These are phyloP conservation scores for Penicillium sp. DNA, from an alignment of 2,329 filamentous ascomycete species.

Conservation along the genomic window DNA sequence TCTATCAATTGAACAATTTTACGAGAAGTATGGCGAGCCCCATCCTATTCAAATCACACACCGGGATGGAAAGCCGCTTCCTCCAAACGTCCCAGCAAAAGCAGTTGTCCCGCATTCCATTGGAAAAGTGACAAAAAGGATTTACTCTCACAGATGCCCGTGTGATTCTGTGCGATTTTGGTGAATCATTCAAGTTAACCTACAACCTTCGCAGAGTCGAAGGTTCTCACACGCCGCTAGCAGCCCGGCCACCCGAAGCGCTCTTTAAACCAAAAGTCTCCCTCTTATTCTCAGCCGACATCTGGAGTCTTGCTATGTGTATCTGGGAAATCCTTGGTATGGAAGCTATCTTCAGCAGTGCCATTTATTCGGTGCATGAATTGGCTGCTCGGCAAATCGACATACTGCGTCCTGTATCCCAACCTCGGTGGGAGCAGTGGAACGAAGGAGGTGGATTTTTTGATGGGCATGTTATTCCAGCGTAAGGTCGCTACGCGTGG, in stretches of 20 bases:
- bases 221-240: conserved; percentile 19
- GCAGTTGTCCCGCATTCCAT: conserved; percentile 40
- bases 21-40: conserved; percentile 25
- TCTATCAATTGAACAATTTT: conserved; percentile 37
- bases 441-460: not conserved
- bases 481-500: not conserved
- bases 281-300: conserved; percentile 42
- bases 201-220: conserved; percentile 5
- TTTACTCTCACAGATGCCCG: conserved; percentile 32
- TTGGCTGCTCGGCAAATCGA: conserved; percentile 38
- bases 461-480: not conserved
- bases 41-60: conserved; percentile 23
- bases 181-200: conserved; percentile 34
- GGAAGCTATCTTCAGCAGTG: conserved; percentile 26
- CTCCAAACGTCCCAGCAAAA: conserved; percentile 34
- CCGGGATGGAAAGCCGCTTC: conserved; percentile 28
- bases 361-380: conserved; percentile 32
- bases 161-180: conserved; percentile 42
- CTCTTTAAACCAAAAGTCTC: conserved; percentile 40
- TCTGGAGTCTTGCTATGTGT: conserved; percentile 46
- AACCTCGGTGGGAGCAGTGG: not conserved
- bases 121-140: conserved; percentile 36
- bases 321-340: conserved; percentile 42
- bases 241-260: conserved; percentile 32
- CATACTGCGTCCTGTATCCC: conserved; percentile 34